phyloP scores from a whole-genome alignment of 495 filamentous ascomycete species.

The Astrocystis sublimbata region DNA sequence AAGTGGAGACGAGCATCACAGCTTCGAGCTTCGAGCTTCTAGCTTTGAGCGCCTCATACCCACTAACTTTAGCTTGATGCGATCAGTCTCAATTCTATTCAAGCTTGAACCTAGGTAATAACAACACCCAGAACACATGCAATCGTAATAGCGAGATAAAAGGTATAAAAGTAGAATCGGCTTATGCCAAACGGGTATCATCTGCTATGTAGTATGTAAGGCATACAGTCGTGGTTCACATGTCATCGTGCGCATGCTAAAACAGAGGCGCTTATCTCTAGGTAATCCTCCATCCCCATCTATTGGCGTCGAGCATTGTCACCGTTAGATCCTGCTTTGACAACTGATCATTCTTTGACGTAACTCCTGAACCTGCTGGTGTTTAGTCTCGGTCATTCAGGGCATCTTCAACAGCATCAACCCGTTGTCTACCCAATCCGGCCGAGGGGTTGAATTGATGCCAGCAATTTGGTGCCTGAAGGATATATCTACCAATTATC shows the following conservation, averaged over 20 bases:
- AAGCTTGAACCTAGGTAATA: too few relatives aligned
- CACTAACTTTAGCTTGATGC: too few relatives aligned
- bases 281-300: background rate
- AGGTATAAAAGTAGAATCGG: too few relatives aligned
- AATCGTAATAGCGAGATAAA: background rate
- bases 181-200: constrained; percentile 13
- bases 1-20: background rate
- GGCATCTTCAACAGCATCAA: constrained; percentile 21
- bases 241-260: background rate
- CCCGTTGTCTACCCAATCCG: constrained; percentile 19
- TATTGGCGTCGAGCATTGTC: background rate
- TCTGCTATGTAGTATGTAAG: constrained; percentile 1
- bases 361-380: background rate
- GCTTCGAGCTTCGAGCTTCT: too few relatives aligned
- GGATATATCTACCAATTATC: constrained; percentile 43
- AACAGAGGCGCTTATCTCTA: too few relatives aligned
- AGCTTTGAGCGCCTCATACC: too few relatives aligned
- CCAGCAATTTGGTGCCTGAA: constrained; percentile 54
- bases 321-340: background rate
- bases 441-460: constrained; percentile 39
- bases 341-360: background rate
- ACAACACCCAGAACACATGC: background rate
- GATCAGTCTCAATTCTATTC: too few relatives aligned
- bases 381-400: constrained; percentile 1
- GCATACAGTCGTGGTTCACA: background rate